Percentiles rank a stretch among this genome's conserved stretches.
phyloP scores from a whole-genome alignment of 2,329 filamentous ascomycete species.

The Ascochyta pisi region DNA sequence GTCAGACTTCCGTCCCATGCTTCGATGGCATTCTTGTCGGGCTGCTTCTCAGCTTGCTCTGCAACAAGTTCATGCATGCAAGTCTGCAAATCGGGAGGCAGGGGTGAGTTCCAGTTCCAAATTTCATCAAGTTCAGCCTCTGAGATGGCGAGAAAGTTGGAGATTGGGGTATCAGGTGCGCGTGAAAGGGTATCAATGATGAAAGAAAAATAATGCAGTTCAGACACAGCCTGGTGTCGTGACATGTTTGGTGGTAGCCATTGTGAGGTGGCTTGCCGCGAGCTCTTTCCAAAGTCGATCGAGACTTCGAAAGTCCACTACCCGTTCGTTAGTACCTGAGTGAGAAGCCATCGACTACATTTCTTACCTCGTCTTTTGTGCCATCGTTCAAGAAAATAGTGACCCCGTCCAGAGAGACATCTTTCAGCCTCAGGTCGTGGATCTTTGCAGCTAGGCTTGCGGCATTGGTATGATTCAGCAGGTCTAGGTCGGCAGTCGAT shows the following conservation, averaged over 20 bases:
- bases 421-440: constrained; percentile 19
- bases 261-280: constrained; percentile 49
- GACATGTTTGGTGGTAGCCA: constrained; percentile 54
- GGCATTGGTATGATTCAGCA: constrained; percentile 22
- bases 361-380: constrained; percentile 38
- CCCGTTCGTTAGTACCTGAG: neutral
- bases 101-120: constrained; percentile 57
- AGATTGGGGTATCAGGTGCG: constrained; percentile 21
- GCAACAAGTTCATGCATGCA: constrained; percentile 59
- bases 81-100: constrained; percentile 53
- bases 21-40: constrained; percentile 48
- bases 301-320: constrained; percentile 43
- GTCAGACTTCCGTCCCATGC: constrained; percentile 49
- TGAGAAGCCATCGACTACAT: neutral
- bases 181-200: constrained; percentile 48
- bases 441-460: constrained; percentile 26
- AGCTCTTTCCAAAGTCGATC: constrained; percentile 31
- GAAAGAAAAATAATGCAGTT: constrained; percentile 53
- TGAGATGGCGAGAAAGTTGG: constrained; percentile 27
- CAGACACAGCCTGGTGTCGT: constrained; percentile 52
- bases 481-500: constrained; percentile 24
- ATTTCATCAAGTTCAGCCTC: constrained; percentile 54
- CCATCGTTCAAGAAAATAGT: constrained; percentile 40
- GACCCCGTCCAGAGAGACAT: constrained; percentile 12
- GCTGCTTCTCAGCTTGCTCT: constrained; percentile 44